Evolutionary conservation across 129 eudicot species (phyloP).

Genomic region (Erigeron canadensis): DNA sequence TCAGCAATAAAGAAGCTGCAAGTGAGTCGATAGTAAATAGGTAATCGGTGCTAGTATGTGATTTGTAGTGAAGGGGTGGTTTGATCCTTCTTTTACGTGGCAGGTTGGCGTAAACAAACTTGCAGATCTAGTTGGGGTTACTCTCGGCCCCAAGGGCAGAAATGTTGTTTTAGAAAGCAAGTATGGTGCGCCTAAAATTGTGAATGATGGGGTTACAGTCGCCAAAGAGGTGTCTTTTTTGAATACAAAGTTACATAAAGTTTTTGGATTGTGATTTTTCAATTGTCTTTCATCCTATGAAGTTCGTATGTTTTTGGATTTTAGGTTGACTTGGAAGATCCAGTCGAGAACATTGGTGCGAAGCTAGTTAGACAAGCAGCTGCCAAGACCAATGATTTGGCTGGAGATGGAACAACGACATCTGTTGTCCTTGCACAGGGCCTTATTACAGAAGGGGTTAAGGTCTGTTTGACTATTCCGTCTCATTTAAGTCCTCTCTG

Average conservation of each 20-base stretch:
- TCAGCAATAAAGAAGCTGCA: constrained; percentile 73
- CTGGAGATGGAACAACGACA: constrained; percentile 97
- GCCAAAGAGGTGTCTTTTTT: constrained; percentile 66
- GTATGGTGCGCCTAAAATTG: constrained; percentile 89
- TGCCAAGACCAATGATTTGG: constrained; percentile 92
- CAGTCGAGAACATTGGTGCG: constrained; percentile 91
- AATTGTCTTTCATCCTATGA: neutral
- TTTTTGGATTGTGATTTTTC: neutral
- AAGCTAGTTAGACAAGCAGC: constrained; percentile 93
- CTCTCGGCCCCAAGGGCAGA: constrained; percentile 96
- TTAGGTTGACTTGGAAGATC: constrained; percentile 30
- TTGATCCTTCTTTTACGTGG: neutral
- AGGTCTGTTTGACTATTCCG: constrained; percentile 46
- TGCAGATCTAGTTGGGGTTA: constrained; percentile 92
- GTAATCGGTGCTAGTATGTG: neutral
- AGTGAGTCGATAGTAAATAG: constrained; percentile 23
- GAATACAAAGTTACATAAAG: neutral
- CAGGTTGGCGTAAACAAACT: constrained; percentile 95
- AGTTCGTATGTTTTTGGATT: constrained; percentile 6
- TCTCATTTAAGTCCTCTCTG: neutral
- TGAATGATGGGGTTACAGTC: constrained; percentile 92
- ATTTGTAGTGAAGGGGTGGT: neutral
- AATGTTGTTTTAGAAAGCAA: constrained; percentile 94
- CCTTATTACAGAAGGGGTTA: constrained; percentile 93
- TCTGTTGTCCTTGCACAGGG: constrained; percentile 98